Percentiles rank a stretch among this genome's conserved stretches.
These are phyloP conservation scores for Apophysomyces ossiformis DNA, from an alignment of 371 early-diverging fungal species.

Conservation along the genomic window DNA sequence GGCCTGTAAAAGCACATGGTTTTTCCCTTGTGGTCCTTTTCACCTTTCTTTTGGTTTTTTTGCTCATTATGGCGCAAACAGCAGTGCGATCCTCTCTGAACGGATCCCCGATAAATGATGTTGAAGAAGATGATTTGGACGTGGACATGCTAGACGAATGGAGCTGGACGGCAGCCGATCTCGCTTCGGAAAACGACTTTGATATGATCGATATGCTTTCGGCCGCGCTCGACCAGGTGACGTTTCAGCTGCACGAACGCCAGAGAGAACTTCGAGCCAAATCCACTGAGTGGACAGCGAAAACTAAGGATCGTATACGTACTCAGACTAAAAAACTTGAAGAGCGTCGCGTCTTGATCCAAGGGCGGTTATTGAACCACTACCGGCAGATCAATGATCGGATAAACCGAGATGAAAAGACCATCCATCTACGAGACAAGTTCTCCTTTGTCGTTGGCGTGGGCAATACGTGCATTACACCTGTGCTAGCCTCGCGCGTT, in stretches of 20 bases:
- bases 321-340: conserved; percentile 45
- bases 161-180: conserved; percentile 28
- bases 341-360: conserved; percentile 33
- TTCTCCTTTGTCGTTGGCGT: conserved; percentile 75
- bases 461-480: conserved; percentile 70
- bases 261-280: conserved; percentile 40
- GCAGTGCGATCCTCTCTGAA: conserved; percentile 11
- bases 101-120: conserved; percentile 14
- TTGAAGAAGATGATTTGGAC: conserved; percentile 17
- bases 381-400: conserved; percentile 42
- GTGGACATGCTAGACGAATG: conserved; percentile 20
- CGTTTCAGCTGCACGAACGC: conserved; percentile 48
- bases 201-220: conserved; percentile 48
- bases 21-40: background rate
- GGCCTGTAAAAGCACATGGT: conserved; percentile 4
- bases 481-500: conserved; percentile 56
- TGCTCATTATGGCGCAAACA: background rate
- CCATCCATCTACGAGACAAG: conserved; percentile 68
- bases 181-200: conserved; percentile 39
- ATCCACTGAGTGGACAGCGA: conserved; percentile 47
- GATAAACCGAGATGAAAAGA: conserved; percentile 55
- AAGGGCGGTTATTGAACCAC: conserved; percentile 31
- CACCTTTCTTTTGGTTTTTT: background rate
- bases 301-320: conserved; percentile 42
- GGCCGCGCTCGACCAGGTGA: conserved; percentile 50